Percentiles rank a stretch among this genome's conserved stretches.
Evolutionary conservation across 108 stramenopile species (phyloP).

Genomic region (Cyclotella kingstonii): DNA sequence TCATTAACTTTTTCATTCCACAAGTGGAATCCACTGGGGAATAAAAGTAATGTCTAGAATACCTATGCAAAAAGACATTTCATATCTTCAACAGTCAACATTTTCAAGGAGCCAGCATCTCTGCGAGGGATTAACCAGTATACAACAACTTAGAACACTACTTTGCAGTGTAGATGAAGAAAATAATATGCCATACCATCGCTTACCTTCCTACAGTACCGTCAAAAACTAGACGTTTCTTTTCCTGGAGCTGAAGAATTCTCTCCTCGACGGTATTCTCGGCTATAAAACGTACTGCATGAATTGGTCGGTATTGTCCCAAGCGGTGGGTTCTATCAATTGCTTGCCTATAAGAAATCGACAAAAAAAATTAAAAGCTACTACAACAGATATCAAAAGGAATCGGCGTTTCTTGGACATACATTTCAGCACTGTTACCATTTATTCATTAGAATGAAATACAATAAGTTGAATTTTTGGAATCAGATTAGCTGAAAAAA

Average conservation of each 20-base stretch:
- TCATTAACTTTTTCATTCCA: no score
- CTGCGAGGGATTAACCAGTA: conserved; percentile 5
- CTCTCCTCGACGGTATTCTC: conserved; percentile 97
- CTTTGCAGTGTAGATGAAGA: not conserved
- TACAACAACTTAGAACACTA: not conserved
- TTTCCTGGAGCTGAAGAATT: conserved; percentile 96
- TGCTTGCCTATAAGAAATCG: conserved; percentile 73
- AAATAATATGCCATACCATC: not conserved
- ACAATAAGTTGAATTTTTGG: no score
- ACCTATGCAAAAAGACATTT: conserved; percentile 76
- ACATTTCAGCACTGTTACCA: conserved; percentile 71
- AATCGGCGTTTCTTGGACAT: not conserved
- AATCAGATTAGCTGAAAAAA: no score
- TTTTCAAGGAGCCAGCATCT: conserved; percentile 82
- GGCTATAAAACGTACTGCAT: conserved; percentile 93
- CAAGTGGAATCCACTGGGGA: no score
- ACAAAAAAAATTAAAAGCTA: not conserved
- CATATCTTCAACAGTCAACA: conserved; percentile 89
- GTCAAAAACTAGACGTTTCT: conserved; percentile 96
- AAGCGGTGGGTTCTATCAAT: conserved; percentile 97
- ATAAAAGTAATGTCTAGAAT: no score
- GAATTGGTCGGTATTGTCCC: conserved; percentile 93
- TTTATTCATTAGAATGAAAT: conserved; percentile 63
- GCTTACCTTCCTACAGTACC: conserved; percentile 85
- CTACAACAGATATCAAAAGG: no score